These are phyloP conservation scores for Hypoxylon rickii DNA, from an alignment of 495 filamentous ascomycete genomes.

Conservation along the genomic window DNA sequence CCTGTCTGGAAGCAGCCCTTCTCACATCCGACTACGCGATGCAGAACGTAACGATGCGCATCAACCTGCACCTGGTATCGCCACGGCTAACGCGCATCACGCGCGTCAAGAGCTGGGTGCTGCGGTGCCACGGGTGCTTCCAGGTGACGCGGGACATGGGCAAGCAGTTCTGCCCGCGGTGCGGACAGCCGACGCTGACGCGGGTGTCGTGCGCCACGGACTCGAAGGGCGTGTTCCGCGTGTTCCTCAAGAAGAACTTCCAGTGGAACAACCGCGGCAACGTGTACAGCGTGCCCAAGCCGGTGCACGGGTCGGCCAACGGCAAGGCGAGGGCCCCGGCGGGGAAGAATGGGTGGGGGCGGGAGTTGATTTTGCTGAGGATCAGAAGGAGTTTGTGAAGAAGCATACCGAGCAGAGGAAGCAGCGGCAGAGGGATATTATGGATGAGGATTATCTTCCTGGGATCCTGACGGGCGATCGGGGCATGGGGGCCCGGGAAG, in stretches of 20 bases:
- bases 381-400: slow-evolving; percentile 89
- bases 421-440: slow-evolving; percentile 75
- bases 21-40: slow-evolving; percentile 96
- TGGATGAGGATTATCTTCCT: slow-evolving; percentile 95
- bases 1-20: slow-evolving; percentile 77
- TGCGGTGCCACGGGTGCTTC: slow-evolving; percentile 96
- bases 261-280: slow-evolving; percentile 95
- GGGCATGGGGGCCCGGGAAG: slow-evolving; percentile 62
- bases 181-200: slow-evolving; percentile 84
- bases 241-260: slow-evolving; percentile 94
- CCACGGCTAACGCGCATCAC: slow-evolving; percentile 74
- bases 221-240: slow-evolving; percentile 74
- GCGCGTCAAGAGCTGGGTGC: slow-evolving; percentile 80
- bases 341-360: slow-evolving; percentile 89
- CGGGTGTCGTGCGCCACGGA: slow-evolving; percentile 86
- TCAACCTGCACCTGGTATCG: slow-evolving; percentile 91
- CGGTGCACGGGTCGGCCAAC: slow-evolving; percentile 75
- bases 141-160: slow-evolving; percentile 78
- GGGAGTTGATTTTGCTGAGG: slow-evolving; percentile 81
- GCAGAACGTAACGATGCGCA: slow-evolving; percentile 92
- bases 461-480: slow-evolving; percentile 81
- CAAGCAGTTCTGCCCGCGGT: slow-evolving; percentile 92
- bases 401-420: slow-evolving; percentile 66
- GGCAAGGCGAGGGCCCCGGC: slow-evolving; percentile 69
- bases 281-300: slow-evolving; percentile 87